Evolutionary conservation across 2,329 filamentous ascomycete species (phyloP).

Genomic region (Penicillium sp.): DNA sequence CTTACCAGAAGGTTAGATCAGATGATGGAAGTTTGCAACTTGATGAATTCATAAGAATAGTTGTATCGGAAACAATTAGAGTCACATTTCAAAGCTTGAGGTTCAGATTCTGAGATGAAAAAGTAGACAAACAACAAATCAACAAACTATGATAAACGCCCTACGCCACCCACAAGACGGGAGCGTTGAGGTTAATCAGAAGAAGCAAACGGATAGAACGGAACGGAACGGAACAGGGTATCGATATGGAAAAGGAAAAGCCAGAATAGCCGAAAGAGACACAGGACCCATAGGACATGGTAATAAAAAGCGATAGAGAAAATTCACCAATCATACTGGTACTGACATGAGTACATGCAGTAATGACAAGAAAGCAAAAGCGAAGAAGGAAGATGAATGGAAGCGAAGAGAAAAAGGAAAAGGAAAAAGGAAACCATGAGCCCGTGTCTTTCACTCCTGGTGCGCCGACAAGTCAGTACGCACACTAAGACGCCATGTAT

Average conservation of each 20-base stretch:
- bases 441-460: constrained; percentile 15
- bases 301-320: constrained; percentile 16
- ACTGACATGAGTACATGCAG: constrained; percentile 1
- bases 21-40: background rate
- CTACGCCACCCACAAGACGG: constrained; percentile 3
- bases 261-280: constrained; percentile 16
- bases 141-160: background rate
- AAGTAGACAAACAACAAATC: background rate
- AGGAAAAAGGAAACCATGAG: constrained; percentile 1
- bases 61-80: background rate
- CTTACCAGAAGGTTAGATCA: background rate
- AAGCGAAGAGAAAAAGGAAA: background rate
- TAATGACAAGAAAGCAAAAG: constrained; percentile 20
- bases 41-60: background rate
- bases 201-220: constrained; percentile 14
- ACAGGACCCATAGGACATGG: constrained; percentile 1
- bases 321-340: constrained; percentile 7
- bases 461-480: constrained; percentile 19
- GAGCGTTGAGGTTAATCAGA: constrained; percentile 1
- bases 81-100: background rate
- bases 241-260: constrained; percentile 31
- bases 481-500: constrained; percentile 31
- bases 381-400: background rate
- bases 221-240: constrained; percentile 33
- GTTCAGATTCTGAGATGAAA: background rate